Base-by-base conservation (phyloP, 352 stramenopile species). In the Globisporangium iwayamae region DNA sequence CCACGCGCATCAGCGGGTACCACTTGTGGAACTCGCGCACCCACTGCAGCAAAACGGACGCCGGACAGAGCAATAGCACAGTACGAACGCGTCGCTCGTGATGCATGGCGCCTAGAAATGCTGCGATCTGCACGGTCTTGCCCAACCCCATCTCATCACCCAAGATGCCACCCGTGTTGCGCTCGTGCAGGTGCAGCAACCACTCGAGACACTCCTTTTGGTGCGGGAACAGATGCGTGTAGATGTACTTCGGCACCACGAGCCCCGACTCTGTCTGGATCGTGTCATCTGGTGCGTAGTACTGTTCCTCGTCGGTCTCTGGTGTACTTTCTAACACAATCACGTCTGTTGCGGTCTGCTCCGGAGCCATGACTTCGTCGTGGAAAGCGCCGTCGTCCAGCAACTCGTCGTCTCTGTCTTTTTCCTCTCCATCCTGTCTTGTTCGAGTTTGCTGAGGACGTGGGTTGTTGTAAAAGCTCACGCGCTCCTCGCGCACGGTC, bases 121-220 rank as follows among this genome's bases (percentile, higher is more conserved):
- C 75, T 16, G 83, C 79, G 34, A 97, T 81, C 63, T 99, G 95
- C 10, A 99, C 87, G 3, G 97, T 99, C 80, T 99, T 99, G n/a
- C 97, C 96, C 13, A 98, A 76, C 13, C 92, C 93, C 95, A 99
- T 98, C 52, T 98, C 93, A 69, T 98, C 95, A 11, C 90, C 94
- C 9, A 99, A 65, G 62, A 99, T 98, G 6, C 98, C 98, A n/a
- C 97, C 97, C 18, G 93, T 95, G 64, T 97, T 96, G 79, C 98
- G 89, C 70, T 90, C 82, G 74, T 99, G 94, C 16, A 99, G 82
- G 59, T 97, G 81, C 70, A 97, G 98, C 69, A 99, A 89, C 97
- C 97, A 99, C 61, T 97, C 77, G 22, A 99, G 73, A 64, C 94
- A 98, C 66, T 97, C 90, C 25, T 86, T 79, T 74, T 99, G 96